A percentile compares a stretch with the other conserved stretches of the same genome.
Conservation (phyloP, 192 early-diverging fungal genomes). For the Coemansia sp. region DNA sequence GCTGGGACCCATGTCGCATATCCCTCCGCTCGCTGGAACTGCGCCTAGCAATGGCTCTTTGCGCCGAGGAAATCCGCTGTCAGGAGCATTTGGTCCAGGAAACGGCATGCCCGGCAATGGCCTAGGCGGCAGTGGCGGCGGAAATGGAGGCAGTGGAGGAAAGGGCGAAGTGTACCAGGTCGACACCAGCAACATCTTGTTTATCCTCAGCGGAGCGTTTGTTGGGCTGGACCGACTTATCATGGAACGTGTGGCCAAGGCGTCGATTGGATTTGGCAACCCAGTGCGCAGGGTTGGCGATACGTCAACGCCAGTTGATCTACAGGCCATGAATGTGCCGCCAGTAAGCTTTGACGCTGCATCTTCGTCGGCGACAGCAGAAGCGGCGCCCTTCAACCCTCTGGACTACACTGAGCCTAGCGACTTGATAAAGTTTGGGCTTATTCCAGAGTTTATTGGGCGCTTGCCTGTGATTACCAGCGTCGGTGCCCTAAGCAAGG, state of each 20-base stretch:
- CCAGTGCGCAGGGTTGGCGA: constrained; percentile 46
- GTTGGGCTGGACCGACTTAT: constrained; percentile 82
- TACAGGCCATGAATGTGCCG: constrained; percentile 24
- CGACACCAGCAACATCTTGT: constrained; percentile 88
- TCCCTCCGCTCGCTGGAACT: constrained; percentile 14
- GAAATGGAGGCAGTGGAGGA: constrained; percentile 17
- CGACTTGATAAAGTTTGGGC: constrained; percentile 80
- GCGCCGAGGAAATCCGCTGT: constrained; percentile 36
- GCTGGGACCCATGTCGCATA: constrained; percentile 15
- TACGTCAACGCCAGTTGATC: constrained; percentile 29
- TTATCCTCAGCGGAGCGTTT: constrained; percentile 87
- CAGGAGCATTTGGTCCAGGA: constrained; percentile 35
- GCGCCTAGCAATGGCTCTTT: constrained; percentile 14
- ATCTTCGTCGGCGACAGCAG: not conserved
- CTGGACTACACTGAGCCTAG: constrained; percentile 67
- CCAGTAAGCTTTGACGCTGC: constrained; percentile 27
- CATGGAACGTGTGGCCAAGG: constrained; percentile 72
- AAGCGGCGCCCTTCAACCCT: constrained; percentile 42
- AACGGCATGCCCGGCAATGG: constrained; percentile 14
- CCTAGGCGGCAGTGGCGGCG: constrained; percentile 3
- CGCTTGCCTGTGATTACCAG: constrained; percentile 82
- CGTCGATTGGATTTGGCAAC: constrained; percentile 78
- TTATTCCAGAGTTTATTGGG: constrained; percentile 89
- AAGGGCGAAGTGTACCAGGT: constrained; percentile 83
- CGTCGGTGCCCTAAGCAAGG: constrained; percentile 63